A percentile compares a stretch with the other conserved stretches of the same genome.
These are phyloP conservation scores for Cercospora sp. DNA, from an alignment of 2,329 filamentous ascomycete species.

Conservation along the genomic window DNA sequence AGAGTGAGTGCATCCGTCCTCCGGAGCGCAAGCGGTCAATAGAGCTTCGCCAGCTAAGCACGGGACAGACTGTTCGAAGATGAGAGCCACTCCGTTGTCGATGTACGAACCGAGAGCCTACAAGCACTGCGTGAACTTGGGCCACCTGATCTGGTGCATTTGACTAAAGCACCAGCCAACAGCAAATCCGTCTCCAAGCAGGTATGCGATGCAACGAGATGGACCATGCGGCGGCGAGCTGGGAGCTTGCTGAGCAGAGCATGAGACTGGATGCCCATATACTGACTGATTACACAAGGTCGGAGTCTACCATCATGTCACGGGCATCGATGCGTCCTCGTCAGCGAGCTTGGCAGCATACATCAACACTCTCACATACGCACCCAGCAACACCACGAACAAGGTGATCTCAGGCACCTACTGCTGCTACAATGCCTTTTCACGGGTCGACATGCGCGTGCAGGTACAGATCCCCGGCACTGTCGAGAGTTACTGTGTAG, in stretches of 20 bases:
- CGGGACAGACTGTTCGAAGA: constrained; percentile 83
- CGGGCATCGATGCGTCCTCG: constrained; percentile 93
- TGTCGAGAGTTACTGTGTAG: constrained; percentile 95
- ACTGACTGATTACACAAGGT: constrained; percentile 53
- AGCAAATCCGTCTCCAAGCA: constrained; percentile 53
- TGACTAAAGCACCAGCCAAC: constrained; percentile 74
- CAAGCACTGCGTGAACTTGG: constrained; percentile 85
- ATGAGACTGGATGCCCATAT: background rate
- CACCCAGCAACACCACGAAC: constrained; percentile 75
- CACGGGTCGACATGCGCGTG: constrained; percentile 94
- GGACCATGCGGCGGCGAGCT: background rate
- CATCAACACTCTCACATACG: constrained; percentile 95
- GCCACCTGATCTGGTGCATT: constrained; percentile 91
- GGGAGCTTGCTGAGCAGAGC: background rate
- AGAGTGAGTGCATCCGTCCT: constrained; percentile 32
- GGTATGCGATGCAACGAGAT: constrained; percentile 40
- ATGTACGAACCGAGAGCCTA: constrained; percentile 87
- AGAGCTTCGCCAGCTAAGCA: constrained; percentile 15
- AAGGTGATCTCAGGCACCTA: constrained; percentile 95
- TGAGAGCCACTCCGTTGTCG: constrained; percentile 84
- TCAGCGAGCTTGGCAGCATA: constrained; percentile 96
- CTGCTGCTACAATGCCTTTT: constrained; percentile 99
- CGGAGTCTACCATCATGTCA: constrained; percentile 97
- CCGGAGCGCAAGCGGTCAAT: background rate
- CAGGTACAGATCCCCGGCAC: constrained; percentile 96